Evolutionary conservation across 2,329 filamentous ascomycete genomes (phyloP), one percentile per base, ranked within the genome.

Genomic region (Aspergillus carbonarius): DNA sequence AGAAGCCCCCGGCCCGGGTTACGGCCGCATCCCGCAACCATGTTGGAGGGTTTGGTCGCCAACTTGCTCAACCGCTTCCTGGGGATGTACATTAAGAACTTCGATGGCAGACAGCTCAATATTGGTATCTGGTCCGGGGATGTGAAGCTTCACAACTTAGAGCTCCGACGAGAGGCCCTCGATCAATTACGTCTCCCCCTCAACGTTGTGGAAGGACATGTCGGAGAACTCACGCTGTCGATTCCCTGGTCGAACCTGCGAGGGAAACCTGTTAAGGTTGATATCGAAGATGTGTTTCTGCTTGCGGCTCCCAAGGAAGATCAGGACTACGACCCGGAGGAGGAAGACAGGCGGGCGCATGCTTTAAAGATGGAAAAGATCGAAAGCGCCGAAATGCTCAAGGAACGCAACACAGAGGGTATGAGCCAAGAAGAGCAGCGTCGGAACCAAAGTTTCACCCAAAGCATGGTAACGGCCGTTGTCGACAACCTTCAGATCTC

Each of bases 41-140:
- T 99, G 95, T 87, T 99, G 80, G 95, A 99, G 85, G 91, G 93
- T 68, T 84, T 99, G 68, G 95, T 98, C 64, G 92, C 95, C 70
- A 96, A 93, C 79, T 84, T 99, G 82, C 88, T 99, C 70, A 99
- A 99, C 82, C 90, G 96, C 82, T 98, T 99, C 79, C 81, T 99
- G 86, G 96, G 95, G 84, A 96, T 98, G 90, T 99, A 99, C 78
- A 93, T 99, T 78, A 93, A 96, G 84, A 98, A 99, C 79, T 99
- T 99, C 75, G 95, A 99, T 77, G 92, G 95, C 55, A 90, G 92
- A 71, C 95, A 99, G 81, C 85, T 99, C 66, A 99, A 99, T 74
- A 93, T 99, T 63, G 95, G 96, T 63, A 99, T 99, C 71, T 99
- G 93, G 95, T 96, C 91, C 20, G 95, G 96, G 69, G 95, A 99